Base-by-base conservation (phyloP, 2,329 filamentous ascomycete genomes). In the Cryphonectria parasitica region DNA sequence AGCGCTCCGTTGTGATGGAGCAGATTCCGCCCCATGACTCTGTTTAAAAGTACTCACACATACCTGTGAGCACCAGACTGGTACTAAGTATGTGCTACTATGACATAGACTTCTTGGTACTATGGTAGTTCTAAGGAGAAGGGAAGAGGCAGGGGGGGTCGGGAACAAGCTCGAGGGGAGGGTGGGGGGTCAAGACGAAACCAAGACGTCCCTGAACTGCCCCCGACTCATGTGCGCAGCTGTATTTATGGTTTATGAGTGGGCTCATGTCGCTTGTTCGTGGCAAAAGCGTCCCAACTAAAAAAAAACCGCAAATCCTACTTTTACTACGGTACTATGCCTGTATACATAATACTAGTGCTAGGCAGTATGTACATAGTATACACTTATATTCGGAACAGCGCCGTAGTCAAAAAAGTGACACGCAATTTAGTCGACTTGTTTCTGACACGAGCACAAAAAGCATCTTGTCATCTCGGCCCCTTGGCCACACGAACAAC, bases 61-160 rank as follows among this genome's bases (percentile, higher is more conserved):
- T 15, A 15, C 43, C 64, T 67, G 56, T 69, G 68, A 60, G 68
- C 68, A 62, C 64, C 68, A 10, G 17, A 34, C 28, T 19, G 28
- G 25, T 64, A 67, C 63, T 49, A 49, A n/a, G 8, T 22, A n/a
- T n/a, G 22, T 49, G 45, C 45, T n/a, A 49, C 34, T 34, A 34
- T 34, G 34, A n/a, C n/a, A n/a, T 49, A 19, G 8, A 49, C 45
- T 49, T 49, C 45, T 49, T 49, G 45, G 45, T 49, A n/a, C 45
- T 49, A 49, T 49, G 45, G 45, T 49, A 67, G 7, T n/a, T n/a
- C n/a, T 58, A 52, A 66, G 68, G 67, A 52, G 54, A 58, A 31
- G 13, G 25, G 54, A 17, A 19, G 1, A 11, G 49, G 28, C 5
- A 28, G 22, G 13, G 52, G n/a, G 22, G 13, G 43, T 19, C 17